Evolutionary conservation across 2,329 filamentous ascomycete species (phyloP), one percentile per base, ranked within the genome.

Genomic region (Phialophora expanda): DNA sequence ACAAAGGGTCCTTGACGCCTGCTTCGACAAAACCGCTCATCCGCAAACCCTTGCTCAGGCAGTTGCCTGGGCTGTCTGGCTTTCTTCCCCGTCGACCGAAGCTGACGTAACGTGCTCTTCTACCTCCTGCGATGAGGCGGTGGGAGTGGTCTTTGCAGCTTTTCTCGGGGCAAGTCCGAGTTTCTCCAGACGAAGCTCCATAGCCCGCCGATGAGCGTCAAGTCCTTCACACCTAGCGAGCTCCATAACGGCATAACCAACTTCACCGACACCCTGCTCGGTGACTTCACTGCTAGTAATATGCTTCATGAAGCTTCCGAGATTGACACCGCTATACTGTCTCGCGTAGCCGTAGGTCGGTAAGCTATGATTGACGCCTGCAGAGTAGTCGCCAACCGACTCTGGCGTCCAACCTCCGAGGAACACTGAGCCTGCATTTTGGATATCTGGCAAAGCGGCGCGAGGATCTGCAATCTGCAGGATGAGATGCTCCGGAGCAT

Each of bases 301-400:
- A 83, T 98, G 93, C 83, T 99, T 99, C 77, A 97, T 86, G 80
- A 97, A 99, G 2, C 94, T 98, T 34, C 87, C 92, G 5, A 99
- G 86, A 78, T 97, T 99, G 75, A 99, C 95, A 60, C 95, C 95
- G 5, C 93, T 97, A 82, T 99, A 99, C 79, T 99, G 95, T 81
- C 96, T 97, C 56, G 95, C 95, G 75, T 96, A 99, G 48, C 95
- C 95, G 76, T 98, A 99, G 0, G 95, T 99, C 60, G 95, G 95
- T 71, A 99, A 82, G 65, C 92, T 96, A 83, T 99, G 95, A 78
- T 99, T 99, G 50, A 99, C 95, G 75, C 95, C 95, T 61, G 95
- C 95, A 69, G 93, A 97, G 81, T 99, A 99, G 78, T 99, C 95
- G 54, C 95, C 95, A 2, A 99, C 95, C 77, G 92, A 96, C 81